phyloP scores from a whole-genome alignment of 371 early-diverging fungal genomes.

The Coemansia sp. region DNA sequence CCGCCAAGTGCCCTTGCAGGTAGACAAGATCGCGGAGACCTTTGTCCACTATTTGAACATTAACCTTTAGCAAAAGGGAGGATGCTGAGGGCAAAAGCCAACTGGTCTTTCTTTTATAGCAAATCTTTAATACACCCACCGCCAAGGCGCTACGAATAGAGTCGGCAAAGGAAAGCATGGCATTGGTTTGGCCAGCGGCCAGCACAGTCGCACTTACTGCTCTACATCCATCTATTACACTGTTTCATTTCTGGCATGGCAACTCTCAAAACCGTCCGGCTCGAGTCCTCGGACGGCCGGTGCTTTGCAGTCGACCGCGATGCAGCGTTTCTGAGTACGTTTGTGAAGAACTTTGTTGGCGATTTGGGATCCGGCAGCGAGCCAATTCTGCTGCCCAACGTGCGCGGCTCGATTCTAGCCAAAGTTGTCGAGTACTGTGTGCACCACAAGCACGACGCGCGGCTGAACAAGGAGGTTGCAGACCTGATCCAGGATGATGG shows the following conservation, averaged over 20 bases:
- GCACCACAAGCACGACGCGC: slow-evolving; percentile 72
- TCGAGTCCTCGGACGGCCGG: slow-evolving; percentile 43
- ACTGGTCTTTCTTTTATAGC: not conserved
- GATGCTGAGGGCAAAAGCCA: not conserved
- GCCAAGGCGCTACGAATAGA: no score
- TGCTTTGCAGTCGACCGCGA: slow-evolving; percentile 46
- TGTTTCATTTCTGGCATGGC: not conserved
- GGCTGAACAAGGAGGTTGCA: slow-evolving; percentile 53
- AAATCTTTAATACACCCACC: no score
- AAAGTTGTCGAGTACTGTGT: slow-evolving; percentile 80
- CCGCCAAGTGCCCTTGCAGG: slow-evolving; percentile 70
- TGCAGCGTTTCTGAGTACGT: slow-evolving; percentile 77
- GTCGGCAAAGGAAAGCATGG: no score
- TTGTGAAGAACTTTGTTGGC: slow-evolving; percentile 92
- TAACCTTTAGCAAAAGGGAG: slow-evolving; percentile 52
- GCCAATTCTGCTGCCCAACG: slow-evolving; percentile 75
- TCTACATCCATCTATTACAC: not conserved
- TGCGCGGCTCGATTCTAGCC: slow-evolving; percentile 62
- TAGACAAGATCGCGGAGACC: slow-evolving; percentile 69
- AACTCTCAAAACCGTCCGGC: slow-evolving; percentile 22
- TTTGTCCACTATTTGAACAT: slow-evolving; percentile 91
- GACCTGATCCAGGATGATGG: slow-evolving; percentile 56
- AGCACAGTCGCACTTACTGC: no score
- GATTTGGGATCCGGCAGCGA: slow-evolving; percentile 73
- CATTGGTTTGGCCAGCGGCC: no score